These are phyloP conservation scores for Neocatenulostroma microsporum DNA, from an alignment of 2,329 filamentous ascomycete species.

Conservation along the genomic window DNA sequence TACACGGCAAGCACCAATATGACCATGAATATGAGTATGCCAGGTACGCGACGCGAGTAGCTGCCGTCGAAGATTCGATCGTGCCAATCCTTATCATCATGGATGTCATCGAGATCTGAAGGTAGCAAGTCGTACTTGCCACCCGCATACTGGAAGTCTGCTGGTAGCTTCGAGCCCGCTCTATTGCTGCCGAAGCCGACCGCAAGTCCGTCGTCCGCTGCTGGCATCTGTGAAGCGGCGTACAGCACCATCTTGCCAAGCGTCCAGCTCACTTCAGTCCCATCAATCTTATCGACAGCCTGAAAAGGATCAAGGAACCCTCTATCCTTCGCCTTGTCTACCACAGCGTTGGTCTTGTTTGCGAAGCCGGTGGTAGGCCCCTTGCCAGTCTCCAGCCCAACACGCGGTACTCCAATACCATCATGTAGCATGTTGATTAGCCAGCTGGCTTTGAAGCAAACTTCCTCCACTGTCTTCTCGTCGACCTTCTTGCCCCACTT, in stretches of 20 bases:
- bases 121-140: conserved; percentile 39
- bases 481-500: conserved; percentile 71
- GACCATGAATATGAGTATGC: conserved; percentile 68
- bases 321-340: conserved; percentile 62
- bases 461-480: conserved; percentile 66
- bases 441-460: conserved; percentile 98
- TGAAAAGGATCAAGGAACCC: conserved; percentile 81
- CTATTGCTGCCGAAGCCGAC: conserved; percentile 91
- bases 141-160: conserved; percentile 78
- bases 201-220: conserved; percentile 55
- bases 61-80: conserved; percentile 56
- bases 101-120: conserved; percentile 35
- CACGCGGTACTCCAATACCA: conserved; percentile 83
- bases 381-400: conserved; percentile 58
- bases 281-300: conserved; percentile 84
- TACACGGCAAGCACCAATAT: conserved; percentile 62
- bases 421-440: conserved; percentile 94
- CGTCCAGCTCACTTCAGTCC: conserved; percentile 93
- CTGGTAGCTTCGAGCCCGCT: conserved; percentile 37
- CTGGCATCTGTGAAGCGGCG: conserved; percentile 77
- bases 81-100: conserved; percentile 44
- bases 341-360: conserved; percentile 65
- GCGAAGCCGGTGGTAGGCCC: conserved; percentile 45
- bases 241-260: conserved; percentile 95
- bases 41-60: conserved; percentile 60